These are phyloP conservation scores for Ustilago nuda DNA, from an alignment of 1,284 basidiomycete genomes.

Conservation along the genomic window DNA sequence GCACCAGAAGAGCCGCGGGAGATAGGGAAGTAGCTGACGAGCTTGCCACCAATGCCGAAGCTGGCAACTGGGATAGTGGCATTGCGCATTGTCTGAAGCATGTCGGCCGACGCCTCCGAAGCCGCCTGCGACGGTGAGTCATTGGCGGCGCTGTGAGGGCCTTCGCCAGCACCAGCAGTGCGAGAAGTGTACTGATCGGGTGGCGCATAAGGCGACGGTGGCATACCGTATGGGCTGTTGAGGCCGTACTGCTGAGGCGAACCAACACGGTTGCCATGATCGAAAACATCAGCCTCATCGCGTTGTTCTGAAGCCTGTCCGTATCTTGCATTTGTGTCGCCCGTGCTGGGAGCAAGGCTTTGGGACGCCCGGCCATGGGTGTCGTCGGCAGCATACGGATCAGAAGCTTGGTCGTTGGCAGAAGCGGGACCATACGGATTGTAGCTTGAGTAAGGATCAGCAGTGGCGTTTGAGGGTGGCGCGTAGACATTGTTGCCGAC, in stretches of 20 bases:
- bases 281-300: conserved; percentile 27
- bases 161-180: conserved; percentile 21
- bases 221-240: conserved; percentile 18
- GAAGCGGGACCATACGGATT: conserved; percentile 19
- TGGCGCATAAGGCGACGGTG: conserved; percentile 35
- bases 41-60: conserved; percentile 66
- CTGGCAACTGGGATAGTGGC: conserved; percentile 58
- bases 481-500: conserved; percentile 12
- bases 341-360: background rate
- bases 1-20: conserved; percentile 16
- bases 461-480: background rate
- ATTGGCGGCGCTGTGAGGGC: conserved; percentile 16
- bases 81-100: conserved; percentile 53
- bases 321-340: conserved; percentile 8
- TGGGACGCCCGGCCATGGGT: conserved; percentile 3
- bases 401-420: conserved; percentile 5
- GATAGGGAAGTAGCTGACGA: conserved; percentile 62
- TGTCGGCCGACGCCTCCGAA: conserved; percentile 40
- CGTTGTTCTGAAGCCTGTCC: conserved; percentile 3
- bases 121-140: conserved; percentile 26
- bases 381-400: conserved; percentile 17
- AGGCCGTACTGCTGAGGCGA: conserved; percentile 33
- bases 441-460: conserved; percentile 15
- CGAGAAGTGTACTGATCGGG: conserved; percentile 27
- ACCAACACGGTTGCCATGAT: conserved; percentile 6